These are phyloP conservation scores for Phyllosticta paracitricarpa DNA, from an alignment of 2,329 filamentous ascomycete species.

Conservation along the genomic window DNA sequence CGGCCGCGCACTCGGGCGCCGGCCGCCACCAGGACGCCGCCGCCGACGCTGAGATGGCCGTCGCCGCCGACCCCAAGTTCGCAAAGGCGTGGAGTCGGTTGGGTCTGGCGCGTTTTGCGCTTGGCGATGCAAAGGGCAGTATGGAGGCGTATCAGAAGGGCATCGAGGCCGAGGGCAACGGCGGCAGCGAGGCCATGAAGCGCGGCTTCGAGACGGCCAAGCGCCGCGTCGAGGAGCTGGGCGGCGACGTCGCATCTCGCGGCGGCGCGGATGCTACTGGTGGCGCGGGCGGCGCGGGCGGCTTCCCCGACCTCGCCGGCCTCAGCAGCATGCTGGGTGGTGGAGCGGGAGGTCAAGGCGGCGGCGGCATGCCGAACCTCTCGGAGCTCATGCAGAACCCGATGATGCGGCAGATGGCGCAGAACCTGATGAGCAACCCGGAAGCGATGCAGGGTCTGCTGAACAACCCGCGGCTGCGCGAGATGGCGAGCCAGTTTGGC, in stretches of 20 bases:
- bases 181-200: constrained; percentile 94
- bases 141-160: constrained; percentile 93
- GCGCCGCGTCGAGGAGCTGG: constrained; percentile 73
- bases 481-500: constrained; percentile 77
- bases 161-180: constrained; percentile 87
- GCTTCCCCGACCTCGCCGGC: constrained; percentile 32
- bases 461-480: constrained; percentile 79
- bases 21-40: constrained; percentile 76
- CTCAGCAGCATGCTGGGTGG: constrained; percentile 41
- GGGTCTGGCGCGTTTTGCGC: constrained; percentile 80
- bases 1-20: constrained; percentile 79
- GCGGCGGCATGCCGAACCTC: constrained; percentile 82
- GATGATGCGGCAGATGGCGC: constrained; percentile 96
- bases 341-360: constrained; percentile 50
- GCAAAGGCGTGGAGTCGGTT: constrained; percentile 95
- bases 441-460: constrained; percentile 86
- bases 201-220: constrained; percentile 93
- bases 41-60: constrained; percentile 82
- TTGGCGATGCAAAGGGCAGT: constrained; percentile 80
- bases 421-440: constrained; percentile 95
- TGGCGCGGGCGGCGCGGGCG: constrained; percentile 25
- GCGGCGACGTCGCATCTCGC: constrained; percentile 41
- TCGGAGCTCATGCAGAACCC: constrained; percentile 88
- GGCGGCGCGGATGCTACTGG: constrained; percentile 19
- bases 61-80: constrained; percentile 80